These are phyloP conservation scores for Marsdenia floribunda DNA, from an alignment of 257 asterid species.

Conservation along the genomic window DNA sequence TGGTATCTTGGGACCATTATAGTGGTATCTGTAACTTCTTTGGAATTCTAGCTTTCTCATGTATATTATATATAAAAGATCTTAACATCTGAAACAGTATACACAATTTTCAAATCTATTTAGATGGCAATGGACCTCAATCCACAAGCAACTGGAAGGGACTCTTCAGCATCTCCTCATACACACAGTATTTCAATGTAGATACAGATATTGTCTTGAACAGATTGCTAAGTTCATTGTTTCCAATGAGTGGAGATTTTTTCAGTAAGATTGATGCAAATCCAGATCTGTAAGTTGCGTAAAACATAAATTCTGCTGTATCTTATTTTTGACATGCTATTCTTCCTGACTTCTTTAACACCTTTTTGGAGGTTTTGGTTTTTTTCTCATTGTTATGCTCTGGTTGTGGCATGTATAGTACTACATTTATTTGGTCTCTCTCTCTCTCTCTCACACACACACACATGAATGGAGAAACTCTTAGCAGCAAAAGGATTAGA, in stretches of 20 bases:
- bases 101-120: conserved; percentile 18
- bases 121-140: conserved; percentile 70
- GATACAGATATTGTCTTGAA: conserved; percentile 85
- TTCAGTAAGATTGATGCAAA: conserved; percentile 83
- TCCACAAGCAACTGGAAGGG: conserved; percentile 79
- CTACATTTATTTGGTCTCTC: not conserved
- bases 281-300: conserved; percentile 87
- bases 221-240: conserved; percentile 83
- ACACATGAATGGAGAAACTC: not conserved
- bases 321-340: conserved; percentile 6
- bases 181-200: conserved; percentile 83
- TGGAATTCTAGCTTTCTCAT: not conserved
- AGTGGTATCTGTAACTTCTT: not conserved
- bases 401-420: not conserved
- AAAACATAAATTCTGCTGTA: not conserved
- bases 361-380: not conserved
- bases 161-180: conserved; percentile 66
- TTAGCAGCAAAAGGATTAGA: not conserved
- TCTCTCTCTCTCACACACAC: not conserved
- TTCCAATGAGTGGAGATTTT: conserved; percentile 84
- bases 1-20: too few species aligned
- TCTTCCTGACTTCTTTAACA: not conserved
- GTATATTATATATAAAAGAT: not conserved
- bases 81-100: not conserved
- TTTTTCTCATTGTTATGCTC: not conserved